Evolutionary conservation across 1,139 yeast genomes (phyloP).

Genomic region (Hansenula lynferdii): DNA sequence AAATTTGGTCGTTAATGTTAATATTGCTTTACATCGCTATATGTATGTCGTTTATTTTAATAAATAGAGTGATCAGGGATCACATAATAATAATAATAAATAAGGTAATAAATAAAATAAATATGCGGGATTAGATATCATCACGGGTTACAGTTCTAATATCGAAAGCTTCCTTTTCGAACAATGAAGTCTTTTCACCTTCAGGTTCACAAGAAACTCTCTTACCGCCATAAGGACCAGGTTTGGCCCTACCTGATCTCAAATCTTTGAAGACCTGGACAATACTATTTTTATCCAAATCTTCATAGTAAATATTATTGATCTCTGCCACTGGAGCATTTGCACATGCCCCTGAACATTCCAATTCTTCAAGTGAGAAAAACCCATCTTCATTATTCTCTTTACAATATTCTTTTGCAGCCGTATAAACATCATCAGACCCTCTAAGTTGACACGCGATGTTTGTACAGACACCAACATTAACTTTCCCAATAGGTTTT

Average conservation of each 20-base stretch:
- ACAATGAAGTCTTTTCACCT: conserved; percentile 63
- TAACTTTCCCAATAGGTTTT: conserved; percentile 82
- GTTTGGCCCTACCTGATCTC: conserved; percentile 55
- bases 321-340: conserved; percentile 88
- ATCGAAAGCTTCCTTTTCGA: conserved; percentile 59
- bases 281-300: conserved; percentile 67
- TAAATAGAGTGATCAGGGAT: conserved; percentile 3
- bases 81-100: conserved; percentile 3
- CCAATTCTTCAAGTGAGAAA: conserved; percentile 84
- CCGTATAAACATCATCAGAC: conserved; percentile 70
- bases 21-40: not conserved
- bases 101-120: not conserved
- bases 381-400: conserved; percentile 73
- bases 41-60: not conserved
- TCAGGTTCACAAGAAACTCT: conserved; percentile 76
- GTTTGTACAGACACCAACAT: conserved; percentile 83
- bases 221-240: conserved; percentile 63
- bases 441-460: conserved; percentile 90
- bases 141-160: conserved; percentile 56
- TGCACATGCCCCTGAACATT: conserved; percentile 90
- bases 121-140: conserved; percentile 24
- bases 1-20: conserved; percentile 34
- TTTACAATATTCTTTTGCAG: conserved; percentile 64
- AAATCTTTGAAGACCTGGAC: conserved; percentile 58
- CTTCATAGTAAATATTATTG: conserved; percentile 82